Base-by-base conservation (phyloP, 2,329 filamentous ascomycete genomes). In the Xylariaceae sp. region DNA sequence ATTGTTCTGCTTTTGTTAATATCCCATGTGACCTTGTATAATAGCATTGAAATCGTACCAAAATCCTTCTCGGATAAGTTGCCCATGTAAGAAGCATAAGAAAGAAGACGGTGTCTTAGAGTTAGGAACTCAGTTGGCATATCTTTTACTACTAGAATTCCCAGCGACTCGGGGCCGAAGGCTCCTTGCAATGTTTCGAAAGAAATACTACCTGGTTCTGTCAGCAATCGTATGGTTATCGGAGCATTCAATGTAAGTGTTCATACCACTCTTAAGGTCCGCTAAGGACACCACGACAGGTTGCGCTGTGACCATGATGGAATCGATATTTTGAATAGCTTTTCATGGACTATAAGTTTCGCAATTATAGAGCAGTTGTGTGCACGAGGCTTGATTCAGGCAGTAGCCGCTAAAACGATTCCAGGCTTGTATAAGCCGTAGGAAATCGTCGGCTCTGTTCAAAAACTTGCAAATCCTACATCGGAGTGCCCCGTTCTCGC, bases 141-240 rank as follows among this genome's bases (percentile, higher is more conserved):
- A 68, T 92, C 90, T 69, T 89, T 91, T 41, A 99, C 92, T n/a
- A 97, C 77, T 50, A 99, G 87, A 46, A 99, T 96, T 0, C 94
- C 94, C 10, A 97, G 78, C 2, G 92, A 96, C 21, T 89, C 85
- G 1, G 92, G 91, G 0, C 94, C 94, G 69, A 99, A 97, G 0
- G 94, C 94, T 63, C 88, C 73, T 64, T 89, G 83, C 9, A 94
- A 79, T 0, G 82, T 82, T 50, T 83, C 80, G 46, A 91, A 87
- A 0, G 87, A 79, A 39, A 93, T 79, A 52, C 80, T 81, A 16
- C 84, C 88, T 90, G 59, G 35, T 47, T 30, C 41, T 4, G 24
- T 61, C 27, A 57, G 47, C 24, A 49, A 41, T 24, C 16, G 32
- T 30, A 49, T 21, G 9, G 16, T 15, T n/a, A 15, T 9, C 2